Evolutionary conservation across 2,329 filamentous ascomycete species (phyloP).

Genomic region (Trichoderma sp.): DNA sequence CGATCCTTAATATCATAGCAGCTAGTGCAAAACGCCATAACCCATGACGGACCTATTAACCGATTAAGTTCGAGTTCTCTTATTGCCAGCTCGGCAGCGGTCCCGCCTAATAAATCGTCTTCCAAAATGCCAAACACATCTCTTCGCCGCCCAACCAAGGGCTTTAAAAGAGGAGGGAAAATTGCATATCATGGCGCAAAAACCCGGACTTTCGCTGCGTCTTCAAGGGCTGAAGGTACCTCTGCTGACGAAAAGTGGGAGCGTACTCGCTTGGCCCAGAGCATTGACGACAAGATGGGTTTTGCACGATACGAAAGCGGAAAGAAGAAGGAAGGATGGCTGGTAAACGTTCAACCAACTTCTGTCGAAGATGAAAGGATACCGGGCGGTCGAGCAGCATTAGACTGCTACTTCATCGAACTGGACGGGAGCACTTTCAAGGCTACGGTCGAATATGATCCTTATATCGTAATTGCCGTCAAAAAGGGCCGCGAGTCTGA

Average conservation of each 20-base stretch:
- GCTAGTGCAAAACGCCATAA: neutral
- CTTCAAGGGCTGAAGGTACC: conserved; percentile 78
- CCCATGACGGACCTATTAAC: conserved; percentile 26
- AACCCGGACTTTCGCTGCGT: conserved; percentile 77
- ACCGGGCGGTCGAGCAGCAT: conserved; percentile 79
- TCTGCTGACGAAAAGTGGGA: conserved; percentile 93
- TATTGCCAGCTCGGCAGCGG: conserved; percentile 12
- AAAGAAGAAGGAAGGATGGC: conserved; percentile 81
- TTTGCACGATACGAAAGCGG: conserved; percentile 90
- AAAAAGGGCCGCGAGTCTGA: conserved; percentile 87
- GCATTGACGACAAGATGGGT: conserved; percentile 93
- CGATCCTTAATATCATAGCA: neutral
- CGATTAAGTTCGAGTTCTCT: conserved; percentile 24
- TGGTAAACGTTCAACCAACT: conserved; percentile 93
- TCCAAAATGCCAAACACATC: conserved; percentile 60
- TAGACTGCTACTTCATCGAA: conserved; percentile 97
- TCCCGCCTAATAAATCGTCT: neutral
- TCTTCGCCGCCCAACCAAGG: conserved; percentile 62
- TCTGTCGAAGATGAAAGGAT: conserved; percentile 82
- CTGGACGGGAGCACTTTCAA: conserved; percentile 91
- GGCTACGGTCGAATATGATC: conserved; percentile 92
- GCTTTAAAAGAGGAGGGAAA: conserved; percentile 69
- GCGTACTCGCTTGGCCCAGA: conserved; percentile 76
- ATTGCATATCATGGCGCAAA: conserved; percentile 68
- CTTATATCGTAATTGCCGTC: conserved; percentile 91